Base-by-base conservation (phyloP, 352 stramenopile species). In the Labyrinthula sp. region DNA sequence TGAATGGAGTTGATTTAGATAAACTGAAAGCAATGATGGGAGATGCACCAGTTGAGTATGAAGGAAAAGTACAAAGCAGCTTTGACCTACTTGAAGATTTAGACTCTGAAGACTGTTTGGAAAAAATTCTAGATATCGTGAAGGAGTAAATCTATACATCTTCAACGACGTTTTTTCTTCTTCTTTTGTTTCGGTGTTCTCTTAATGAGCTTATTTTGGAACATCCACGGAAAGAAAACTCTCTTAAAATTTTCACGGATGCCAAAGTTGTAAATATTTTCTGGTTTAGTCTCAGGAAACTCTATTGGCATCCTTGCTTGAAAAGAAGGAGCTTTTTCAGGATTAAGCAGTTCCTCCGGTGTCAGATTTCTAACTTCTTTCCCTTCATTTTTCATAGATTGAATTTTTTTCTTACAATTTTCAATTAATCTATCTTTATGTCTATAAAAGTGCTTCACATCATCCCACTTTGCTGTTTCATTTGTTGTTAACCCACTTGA, bases 31-130 rank as follows among this genome's bases (percentile, higher is more conserved):
- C 64, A 25, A 77, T 64, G 65, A 69, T 59, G 25, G 49, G 69
- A 10, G 71, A 80, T 60, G 67, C 71, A 26, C 61, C 60, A 47
- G 59, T 78, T 25, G 14, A 22, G 3, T 25, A 20, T n/a, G 40
- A 56, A 10, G 43, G 47, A 38, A 54, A 54, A 30, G 62, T 50
- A 15, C 64, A 65, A 47, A 73, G 62, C 57, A 56, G 77, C 0
- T 81, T 79, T 47, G 71, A 81, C 68, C 58, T 62, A 17, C 45
- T 81, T 26, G 71, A 81, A 48, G 68, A 81, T 61, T 63, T 71
- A 54, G 62, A 81, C 61, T 63, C 64, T 28, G 56, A 58, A 8
- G 63, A 68, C 17, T 75, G 66, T 38, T 41, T 76, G n/a, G 47
- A 46, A 0, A 76, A 73, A 48, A 18, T 59, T 2, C 38, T 15